phyloP scores from a whole-genome alignment of 306 rosid genomes.

The Medicago lupulina region DNA sequence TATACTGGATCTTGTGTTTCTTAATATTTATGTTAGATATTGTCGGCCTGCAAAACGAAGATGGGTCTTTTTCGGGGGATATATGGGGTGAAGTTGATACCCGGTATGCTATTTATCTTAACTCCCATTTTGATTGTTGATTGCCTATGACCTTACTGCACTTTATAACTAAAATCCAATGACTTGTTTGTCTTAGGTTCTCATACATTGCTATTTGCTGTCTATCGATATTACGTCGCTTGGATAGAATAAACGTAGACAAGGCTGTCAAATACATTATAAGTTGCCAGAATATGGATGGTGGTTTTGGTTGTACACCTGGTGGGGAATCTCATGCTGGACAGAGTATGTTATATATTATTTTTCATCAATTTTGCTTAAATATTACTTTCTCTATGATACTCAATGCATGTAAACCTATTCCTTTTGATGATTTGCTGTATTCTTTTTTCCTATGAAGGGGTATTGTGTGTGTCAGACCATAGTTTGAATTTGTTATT shows the following conservation, averaged over 20 bases:
- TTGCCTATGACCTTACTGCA: constrained; percentile 6
- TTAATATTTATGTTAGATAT: constrained; percentile 64
- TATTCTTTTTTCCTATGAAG: neutral
- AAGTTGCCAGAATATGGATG: constrained; percentile 91
- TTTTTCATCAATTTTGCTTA: neutral
- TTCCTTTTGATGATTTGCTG: constrained; percentile 1
- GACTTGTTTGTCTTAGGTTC: constrained; percentile 59
- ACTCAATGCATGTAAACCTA: constrained; percentile 3
- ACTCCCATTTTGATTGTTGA: constrained; percentile 28
- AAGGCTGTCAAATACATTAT: constrained; percentile 80
- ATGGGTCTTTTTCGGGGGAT: constrained; percentile 96
- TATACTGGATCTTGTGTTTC: constrained; percentile 39
- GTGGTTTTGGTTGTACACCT: constrained; percentile 92
- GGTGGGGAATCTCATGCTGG: constrained; percentile 98
- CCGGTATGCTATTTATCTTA: constrained; percentile 48
- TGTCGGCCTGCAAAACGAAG: constrained; percentile 82
- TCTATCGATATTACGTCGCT: constrained; percentile 60
- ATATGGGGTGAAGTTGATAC: constrained; percentile 95
- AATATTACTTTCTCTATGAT: constrained; percentile 22
- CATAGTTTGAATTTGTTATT: constrained; percentile 1
- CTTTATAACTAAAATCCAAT: constrained; percentile 2
- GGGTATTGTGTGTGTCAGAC: constrained; percentile 15
- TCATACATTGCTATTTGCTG: constrained; percentile 80
- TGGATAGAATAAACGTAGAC: constrained; percentile 81
- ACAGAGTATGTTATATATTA: constrained; percentile 65